Evolutionary conservation across 352 stramenopile genomes (phyloP).

Genomic region (Phytophthora vignae): DNA sequence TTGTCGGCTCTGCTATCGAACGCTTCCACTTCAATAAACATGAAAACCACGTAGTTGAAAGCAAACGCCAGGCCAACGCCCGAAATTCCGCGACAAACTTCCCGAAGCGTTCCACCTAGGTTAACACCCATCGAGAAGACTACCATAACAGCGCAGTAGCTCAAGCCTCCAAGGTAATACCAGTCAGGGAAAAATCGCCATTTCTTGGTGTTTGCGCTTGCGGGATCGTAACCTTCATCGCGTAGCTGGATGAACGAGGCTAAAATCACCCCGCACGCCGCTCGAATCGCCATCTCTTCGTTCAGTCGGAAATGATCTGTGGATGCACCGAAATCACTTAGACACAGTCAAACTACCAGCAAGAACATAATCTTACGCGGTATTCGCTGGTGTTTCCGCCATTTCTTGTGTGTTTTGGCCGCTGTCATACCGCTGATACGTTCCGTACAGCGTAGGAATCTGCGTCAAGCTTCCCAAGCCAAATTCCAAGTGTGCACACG

Average conservation of each 20-base stretch:
- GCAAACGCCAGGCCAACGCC: not conserved
- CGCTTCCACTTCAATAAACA: not conserved
- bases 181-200: not conserved
- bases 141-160: not conserved
- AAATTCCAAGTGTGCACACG: slow-evolving; percentile 30
- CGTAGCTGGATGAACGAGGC: not conserved
- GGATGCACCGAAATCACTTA: not conserved
- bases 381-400: not conserved
- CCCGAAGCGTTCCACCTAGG: not conserved
- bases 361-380: not conserved
- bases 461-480: slow-evolving; percentile 16
- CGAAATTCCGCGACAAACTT: not conserved
- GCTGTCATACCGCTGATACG: not conserved
- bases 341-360: not conserved
- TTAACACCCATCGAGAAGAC: not conserved
- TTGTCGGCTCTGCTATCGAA: not conserved
- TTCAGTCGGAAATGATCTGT: not conserved
- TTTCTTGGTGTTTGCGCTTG: not conserved
- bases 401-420: not conserved
- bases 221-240: not conserved
- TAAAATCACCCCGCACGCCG: not conserved
- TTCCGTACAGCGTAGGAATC: slow-evolving; percentile 8
- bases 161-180: not conserved
- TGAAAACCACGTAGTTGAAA: not conserved
- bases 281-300: not conserved